These are phyloP conservation scores for Eutypa lata DNA, from an alignment of 2,329 filamentous ascomycete species.

Conservation along the genomic window DNA sequence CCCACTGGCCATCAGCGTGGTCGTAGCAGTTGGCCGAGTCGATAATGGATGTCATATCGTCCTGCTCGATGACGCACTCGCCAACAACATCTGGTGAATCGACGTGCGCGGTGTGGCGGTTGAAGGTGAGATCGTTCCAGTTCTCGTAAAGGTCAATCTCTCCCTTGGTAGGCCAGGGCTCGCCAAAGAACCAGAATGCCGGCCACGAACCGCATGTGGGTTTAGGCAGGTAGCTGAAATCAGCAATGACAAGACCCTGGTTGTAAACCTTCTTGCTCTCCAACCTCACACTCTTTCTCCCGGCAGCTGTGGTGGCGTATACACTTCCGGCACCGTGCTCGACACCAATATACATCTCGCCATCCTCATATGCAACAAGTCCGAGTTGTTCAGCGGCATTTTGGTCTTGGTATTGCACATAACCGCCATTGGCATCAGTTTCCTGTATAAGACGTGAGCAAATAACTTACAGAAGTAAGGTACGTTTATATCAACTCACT, in stretches of 20 bases:
- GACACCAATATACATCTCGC: conserved; percentile 38
- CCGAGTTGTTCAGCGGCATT: conserved; percentile 32
- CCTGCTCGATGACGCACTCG: conserved; percentile 30
- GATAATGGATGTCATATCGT: conserved; percentile 28
- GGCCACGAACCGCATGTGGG: conserved; percentile 70
- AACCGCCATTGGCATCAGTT: conserved; percentile 62
- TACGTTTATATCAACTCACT: conserved; percentile 20
- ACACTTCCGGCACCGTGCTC: conserved; percentile 28
- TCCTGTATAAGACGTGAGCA: conserved; percentile 11
- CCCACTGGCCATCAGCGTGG: conserved; percentile 28
- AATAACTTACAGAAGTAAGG: background rate
- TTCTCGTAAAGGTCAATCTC: conserved; percentile 69
- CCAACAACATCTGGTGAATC: conserved; percentile 27
- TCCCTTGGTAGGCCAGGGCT: conserved; percentile 57
- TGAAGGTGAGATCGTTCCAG: conserved; percentile 53
- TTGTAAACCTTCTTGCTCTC: conserved; percentile 61
- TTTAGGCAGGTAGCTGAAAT: conserved; percentile 66
- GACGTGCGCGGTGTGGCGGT: conserved; percentile 60
- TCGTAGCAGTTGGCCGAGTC: conserved; percentile 39
- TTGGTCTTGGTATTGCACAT: conserved; percentile 51
- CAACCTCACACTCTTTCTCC: conserved; percentile 59
- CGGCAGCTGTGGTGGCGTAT: conserved; percentile 20
- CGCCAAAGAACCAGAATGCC: conserved; percentile 56
- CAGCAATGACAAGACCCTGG: conserved; percentile 65
- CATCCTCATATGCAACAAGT: conserved; percentile 29